Conservation (phyloP, 2,329 filamentous ascomycete species). For the Ophiostoma angusticollis region DNA sequence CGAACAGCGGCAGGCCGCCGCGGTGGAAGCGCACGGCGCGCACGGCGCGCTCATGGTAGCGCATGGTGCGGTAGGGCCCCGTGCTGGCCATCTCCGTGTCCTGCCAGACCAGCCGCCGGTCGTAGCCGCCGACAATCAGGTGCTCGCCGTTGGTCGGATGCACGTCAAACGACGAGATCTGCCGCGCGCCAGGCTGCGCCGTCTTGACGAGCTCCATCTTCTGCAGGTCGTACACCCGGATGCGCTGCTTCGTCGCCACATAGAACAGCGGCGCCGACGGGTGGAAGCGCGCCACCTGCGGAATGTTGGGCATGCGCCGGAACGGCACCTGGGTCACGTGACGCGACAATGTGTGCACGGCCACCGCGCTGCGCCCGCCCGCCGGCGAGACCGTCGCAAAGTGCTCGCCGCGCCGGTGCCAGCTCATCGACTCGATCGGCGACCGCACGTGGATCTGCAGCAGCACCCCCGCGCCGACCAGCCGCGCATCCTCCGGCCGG, state of each 20-base stretch:
- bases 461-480: conserved; percentile 67
- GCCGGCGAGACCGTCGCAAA: conserved; percentile 80
- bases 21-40: conserved; percentile 80
- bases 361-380: conserved; percentile 66
- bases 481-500: conserved; percentile 57
- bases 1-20: conserved; percentile 68
- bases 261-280: conserved; percentile 88
- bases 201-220: conserved; percentile 87
- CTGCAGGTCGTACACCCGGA: conserved; percentile 87
- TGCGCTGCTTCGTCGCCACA: conserved; percentile 84
- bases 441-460: conserved; percentile 70
- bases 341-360: conserved; percentile 89
- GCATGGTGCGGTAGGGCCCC: conserved; percentile 81
- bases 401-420: conserved; percentile 92
- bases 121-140: conserved; percentile 86
- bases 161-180: conserved; percentile 89
- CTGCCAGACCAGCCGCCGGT: conserved; percentile 89
- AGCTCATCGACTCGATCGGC: conserved; percentile 75
- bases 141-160: conserved; percentile 82
- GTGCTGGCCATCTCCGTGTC: conserved; percentile 82
- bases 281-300: conserved; percentile 89
- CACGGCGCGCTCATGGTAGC: conserved; percentile 89
- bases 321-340: conserved; percentile 93
- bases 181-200: conserved; percentile 78
- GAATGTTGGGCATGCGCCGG: conserved; percentile 57